Percentiles rank a stretch among this genome's conserved stretches.
phyloP scores from a whole-genome alignment of 768 basidiomycete genomes.

The Kwoniella europaea region DNA sequence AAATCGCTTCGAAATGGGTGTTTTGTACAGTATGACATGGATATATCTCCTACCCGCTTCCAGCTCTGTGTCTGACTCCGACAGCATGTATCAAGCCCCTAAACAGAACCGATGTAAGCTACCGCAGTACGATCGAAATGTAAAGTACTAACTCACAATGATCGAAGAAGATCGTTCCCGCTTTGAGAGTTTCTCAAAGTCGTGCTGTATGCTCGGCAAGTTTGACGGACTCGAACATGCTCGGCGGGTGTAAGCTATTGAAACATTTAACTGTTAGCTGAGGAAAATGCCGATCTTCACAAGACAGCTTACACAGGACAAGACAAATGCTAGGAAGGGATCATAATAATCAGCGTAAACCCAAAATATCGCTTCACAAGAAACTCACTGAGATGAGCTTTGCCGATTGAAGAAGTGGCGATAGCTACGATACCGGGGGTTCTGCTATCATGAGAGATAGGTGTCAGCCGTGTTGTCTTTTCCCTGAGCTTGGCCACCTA shows the following conservation, averaged over 20 bases:
- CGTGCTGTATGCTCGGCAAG: slow-evolving; percentile 46
- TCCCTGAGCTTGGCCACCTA: slow-evolving; percentile 16
- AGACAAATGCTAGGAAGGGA: slow-evolving; percentile 42
- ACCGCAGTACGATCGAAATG: neutral
- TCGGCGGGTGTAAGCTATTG: slow-evolving; percentile 45
- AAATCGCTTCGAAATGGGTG: too few species aligned
- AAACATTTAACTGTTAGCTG: too few species aligned
- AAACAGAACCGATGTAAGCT: neutral
- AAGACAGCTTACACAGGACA: slow-evolving; percentile 29
- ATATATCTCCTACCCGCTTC: too few species aligned
- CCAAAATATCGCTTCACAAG: neutral
- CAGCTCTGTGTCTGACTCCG: slow-evolving; percentile 20
- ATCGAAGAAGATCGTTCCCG: slow-evolving; percentile 54
- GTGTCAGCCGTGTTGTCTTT: neutral
- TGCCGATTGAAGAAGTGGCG: slow-evolving; percentile 52
- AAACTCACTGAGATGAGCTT: slow-evolving; percentile 44
- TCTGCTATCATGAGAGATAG: slow-evolving; percentile 18
- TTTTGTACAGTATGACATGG: too few species aligned
- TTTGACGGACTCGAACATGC: slow-evolving; percentile 42
- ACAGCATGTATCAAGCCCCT: slow-evolving; percentile 30
- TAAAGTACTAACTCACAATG: slow-evolving; percentile 36
- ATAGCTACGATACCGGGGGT: slow-evolving; percentile 52
- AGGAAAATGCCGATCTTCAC: too few species aligned
- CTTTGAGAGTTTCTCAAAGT: slow-evolving; percentile 54
- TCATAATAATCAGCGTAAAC: too few species aligned